phyloP scores from a whole-genome alignment of 2,329 filamentous ascomycete genomes.

The Emmonsiellopsis sp. region DNA sequence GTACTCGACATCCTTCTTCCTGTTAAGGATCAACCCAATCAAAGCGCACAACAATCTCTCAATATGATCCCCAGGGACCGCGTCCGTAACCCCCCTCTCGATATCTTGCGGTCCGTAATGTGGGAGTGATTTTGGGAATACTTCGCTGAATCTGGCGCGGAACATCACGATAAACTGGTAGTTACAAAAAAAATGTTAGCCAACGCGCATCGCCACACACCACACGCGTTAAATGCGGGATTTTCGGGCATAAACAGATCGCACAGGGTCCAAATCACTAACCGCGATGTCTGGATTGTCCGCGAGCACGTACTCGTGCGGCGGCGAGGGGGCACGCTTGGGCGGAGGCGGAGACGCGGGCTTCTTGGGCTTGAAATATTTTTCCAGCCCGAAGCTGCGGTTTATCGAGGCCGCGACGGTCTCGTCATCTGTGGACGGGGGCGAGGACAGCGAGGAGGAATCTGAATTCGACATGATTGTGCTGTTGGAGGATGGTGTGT shows the following conservation, averaged over 20 bases:
- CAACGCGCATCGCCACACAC: slow-evolving; percentile 22
- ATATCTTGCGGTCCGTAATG: slow-evolving; percentile 94
- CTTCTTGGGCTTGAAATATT: slow-evolving; percentile 36
- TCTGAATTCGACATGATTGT: slow-evolving; percentile 41
- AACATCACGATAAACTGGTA: slow-evolving; percentile 95
- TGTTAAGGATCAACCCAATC: slow-evolving; percentile 78
- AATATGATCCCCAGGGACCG: slow-evolving; percentile 69
- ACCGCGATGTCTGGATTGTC: slow-evolving; percentile 91
- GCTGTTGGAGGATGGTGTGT: slow-evolving; percentile 23
- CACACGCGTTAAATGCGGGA: slow-evolving; percentile 18
- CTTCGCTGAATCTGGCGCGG: slow-evolving; percentile 81
- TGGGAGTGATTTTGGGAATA: slow-evolving; percentile 74
- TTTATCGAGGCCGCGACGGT: slow-evolving; percentile 30
- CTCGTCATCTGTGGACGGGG: slow-evolving; percentile 52
- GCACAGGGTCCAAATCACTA: slow-evolving; percentile 37
- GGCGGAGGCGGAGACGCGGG: slow-evolving; percentile 53
- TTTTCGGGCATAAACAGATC: slow-evolving; percentile 5
- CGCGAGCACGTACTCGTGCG: slow-evolving; percentile 79
- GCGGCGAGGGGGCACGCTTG: slow-evolving; percentile 78
- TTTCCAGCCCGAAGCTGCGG: slow-evolving; percentile 33
- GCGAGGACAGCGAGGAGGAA: slow-evolving; percentile 50
- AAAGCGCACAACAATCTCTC: slow-evolving; percentile 86
- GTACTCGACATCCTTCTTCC: slow-evolving; percentile 98
- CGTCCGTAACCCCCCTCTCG: slow-evolving; percentile 72
- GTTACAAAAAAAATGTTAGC: slow-evolving; percentile 22